Evolutionary conservation across 2,329 filamentous ascomycete species (phyloP).

Genomic region (Tolypocladium endophyticum): DNA sequence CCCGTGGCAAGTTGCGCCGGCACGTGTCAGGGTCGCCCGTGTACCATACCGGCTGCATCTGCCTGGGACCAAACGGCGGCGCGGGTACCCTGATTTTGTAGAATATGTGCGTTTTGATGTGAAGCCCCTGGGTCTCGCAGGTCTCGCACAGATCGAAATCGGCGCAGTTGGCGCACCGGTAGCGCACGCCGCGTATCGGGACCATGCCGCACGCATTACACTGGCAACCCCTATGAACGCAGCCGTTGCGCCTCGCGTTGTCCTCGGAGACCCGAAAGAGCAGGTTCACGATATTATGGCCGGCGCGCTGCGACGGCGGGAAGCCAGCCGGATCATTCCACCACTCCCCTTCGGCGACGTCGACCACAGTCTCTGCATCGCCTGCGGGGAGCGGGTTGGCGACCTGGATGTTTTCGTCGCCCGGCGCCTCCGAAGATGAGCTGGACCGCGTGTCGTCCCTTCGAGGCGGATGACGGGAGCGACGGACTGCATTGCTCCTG

Average conservation of each 20-base stretch:
- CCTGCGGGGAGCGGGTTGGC: slow-evolving; percentile 17
- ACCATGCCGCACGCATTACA: slow-evolving; percentile 84
- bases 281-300: slow-evolving; percentile 74
- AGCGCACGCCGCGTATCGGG: slow-evolving; percentile 85
- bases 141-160: slow-evolving; percentile 94
- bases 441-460: slow-evolving; percentile 28
- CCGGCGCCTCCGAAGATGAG: slow-evolving; percentile 27
- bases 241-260: slow-evolving; percentile 76
- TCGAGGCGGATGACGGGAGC: slow-evolving; percentile 25
- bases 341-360: slow-evolving; percentile 38
- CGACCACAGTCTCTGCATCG: slow-evolving; percentile 28
- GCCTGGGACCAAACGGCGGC: slow-evolving; percentile 69
- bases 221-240: slow-evolving; percentile 83
- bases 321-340: slow-evolving; percentile 33
- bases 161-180: slow-evolving; percentile 89
- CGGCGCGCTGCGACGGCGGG: slow-evolving; percentile 38
- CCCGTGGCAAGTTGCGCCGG: slow-evolving; percentile 53
- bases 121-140: slow-evolving; percentile 70
- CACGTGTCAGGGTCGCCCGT: slow-evolving; percentile 73
- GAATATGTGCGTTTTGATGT: slow-evolving; percentile 88
- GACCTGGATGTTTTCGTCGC: slow-evolving; percentile 33
- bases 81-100: slow-evolving; percentile 91
- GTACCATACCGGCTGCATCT: slow-evolving; percentile 78
- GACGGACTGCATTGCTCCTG: slow-evolving; percentile 58
- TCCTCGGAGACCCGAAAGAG: slow-evolving; percentile 92